phyloP scores from a whole-genome alignment of 75 land plant species.

The Pinus taeda region DNA sequence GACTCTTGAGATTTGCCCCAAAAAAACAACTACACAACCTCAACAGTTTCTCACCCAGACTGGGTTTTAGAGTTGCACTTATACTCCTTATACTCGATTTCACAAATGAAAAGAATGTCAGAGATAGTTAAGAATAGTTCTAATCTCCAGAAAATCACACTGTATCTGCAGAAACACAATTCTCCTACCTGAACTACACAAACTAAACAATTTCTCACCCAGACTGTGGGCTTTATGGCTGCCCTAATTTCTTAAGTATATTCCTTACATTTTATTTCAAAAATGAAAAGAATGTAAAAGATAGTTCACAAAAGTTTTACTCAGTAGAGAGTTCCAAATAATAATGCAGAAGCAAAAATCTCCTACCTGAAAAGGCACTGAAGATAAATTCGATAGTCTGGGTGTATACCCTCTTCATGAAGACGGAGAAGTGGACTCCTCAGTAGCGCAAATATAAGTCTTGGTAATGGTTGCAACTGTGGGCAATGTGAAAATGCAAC shows the following conservation, averaged over 20 bases:
- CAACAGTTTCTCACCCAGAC: background rate
- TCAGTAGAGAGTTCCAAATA: background rate
- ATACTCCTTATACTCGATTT: background rate
- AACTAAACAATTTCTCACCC: background rate
- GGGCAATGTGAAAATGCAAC: conserved; percentile 81
- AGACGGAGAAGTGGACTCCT: conserved; percentile 86
- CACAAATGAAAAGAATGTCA: background rate
- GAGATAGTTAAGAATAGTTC: background rate
- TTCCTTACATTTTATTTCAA: background rate
- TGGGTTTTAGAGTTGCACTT: background rate
- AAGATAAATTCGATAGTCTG: conserved; percentile 89
- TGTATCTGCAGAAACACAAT: too few relatives aligned
- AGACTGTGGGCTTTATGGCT: background rate
- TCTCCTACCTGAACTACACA: background rate
- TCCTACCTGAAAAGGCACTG: conserved; percentile 98
- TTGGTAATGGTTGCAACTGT: conserved; percentile 79
- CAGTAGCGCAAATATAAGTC: conserved; percentile 89
- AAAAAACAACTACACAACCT: background rate
- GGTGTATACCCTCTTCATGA: conserved; percentile 99
- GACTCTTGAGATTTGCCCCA: background rate
- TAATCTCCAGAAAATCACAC: too few relatives aligned
- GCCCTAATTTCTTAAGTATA: background rate
- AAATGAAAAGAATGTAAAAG: background rate
- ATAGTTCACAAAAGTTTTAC: background rate
- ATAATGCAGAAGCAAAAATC: too few relatives aligned